Base-by-base conservation (phyloP, 306 rosid genomes). In the Begonia masoniana region DNA sequence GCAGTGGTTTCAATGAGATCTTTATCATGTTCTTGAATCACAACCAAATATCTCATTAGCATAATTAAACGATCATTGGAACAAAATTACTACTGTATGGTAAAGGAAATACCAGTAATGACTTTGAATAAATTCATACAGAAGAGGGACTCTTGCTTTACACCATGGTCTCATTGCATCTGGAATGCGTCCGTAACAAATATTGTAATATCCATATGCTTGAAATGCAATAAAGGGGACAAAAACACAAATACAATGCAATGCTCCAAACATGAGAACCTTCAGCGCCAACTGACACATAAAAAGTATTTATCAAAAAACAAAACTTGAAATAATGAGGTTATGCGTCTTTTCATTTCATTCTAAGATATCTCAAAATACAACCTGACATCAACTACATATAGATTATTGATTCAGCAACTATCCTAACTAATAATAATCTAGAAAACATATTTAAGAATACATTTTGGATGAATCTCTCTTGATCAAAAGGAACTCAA, bases 121-220 rank as follows among this genome's bases (percentile, higher is more conserved):
- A 69, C 83, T 79, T 74, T 89, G 97, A 71, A 89, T 81, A 68
- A 67, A 85, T 55, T 81, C 83, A 78, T 91, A 85, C 49, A 83
- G 76, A 61, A 85, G 50, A 2, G 97, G 96, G 17, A 91, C 70
- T 60, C 82, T 74, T 67, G 85, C 92, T 71, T 83, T 91, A 78
- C 96, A 91, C 96, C 97, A 91, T 39, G 96, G 92, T 64, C 94
- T 81, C 71, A 39, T 47, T 61, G 77, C 76, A 64, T 77, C 71
- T 49, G 68, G 80, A 65, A 23, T 61, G 46, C 56, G 85, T 43
- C 84, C 85, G 42, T 61, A 58, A 51, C 96, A 91, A 50, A 83
- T 77, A 62, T 80, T 83, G 75, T 69, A 67, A 74, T 85, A 91
- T 52, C 92, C 97, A 51, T 91, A 91, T 41, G 88, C 79, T 72